phyloP scores from a whole-genome alignment of 805 yeast species.

The Nakazawaea populi region DNA sequence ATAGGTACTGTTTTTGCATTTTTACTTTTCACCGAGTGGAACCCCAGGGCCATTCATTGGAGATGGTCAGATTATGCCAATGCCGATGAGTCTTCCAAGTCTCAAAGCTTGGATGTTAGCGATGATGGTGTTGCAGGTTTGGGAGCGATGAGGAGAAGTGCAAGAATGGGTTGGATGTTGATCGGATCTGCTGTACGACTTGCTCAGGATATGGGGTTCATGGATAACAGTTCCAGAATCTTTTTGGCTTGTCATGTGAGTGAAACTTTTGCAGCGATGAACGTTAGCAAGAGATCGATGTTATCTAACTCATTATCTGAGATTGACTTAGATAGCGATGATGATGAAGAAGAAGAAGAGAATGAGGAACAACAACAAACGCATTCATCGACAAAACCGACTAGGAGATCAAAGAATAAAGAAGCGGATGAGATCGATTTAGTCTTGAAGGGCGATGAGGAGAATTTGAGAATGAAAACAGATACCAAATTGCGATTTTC shows the following conservation, averaged over 20 bases:
- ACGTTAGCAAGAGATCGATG: conserved; percentile 75
- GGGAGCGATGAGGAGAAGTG: conserved; percentile 81
- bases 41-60: conserved; percentile 91
- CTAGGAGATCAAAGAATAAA: conserved; percentile 1
- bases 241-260: conserved; percentile 81
- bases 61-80: conserved; percentile 82
- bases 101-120: conserved; percentile 17
- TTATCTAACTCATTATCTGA: conserved; percentile 67
- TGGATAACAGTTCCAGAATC: conserved; percentile 66
- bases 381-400: not conserved
- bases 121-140: conserved; percentile 59
- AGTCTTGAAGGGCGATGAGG: conserved; percentile 24
- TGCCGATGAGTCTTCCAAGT: conserved; percentile 14
- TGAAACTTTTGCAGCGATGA: conserved; percentile 78
- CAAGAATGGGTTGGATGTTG: conserved; percentile 91
- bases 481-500: conserved; percentile 45
- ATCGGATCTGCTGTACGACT: conserved; percentile 82
- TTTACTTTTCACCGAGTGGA: conserved; percentile 88
- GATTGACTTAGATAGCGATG: conserved; percentile 47
- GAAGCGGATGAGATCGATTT: conserved; percentile 14
- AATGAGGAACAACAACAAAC: conserved; percentile 23
- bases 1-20: conserved; percentile 85
- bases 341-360: conserved; percentile 23
- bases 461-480: conserved; percentile 21
- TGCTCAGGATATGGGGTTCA: conserved; percentile 81